Base-by-base conservation (phyloP, 176 grass and related monocot species). In the Alopecurus myosuroides region DNA sequence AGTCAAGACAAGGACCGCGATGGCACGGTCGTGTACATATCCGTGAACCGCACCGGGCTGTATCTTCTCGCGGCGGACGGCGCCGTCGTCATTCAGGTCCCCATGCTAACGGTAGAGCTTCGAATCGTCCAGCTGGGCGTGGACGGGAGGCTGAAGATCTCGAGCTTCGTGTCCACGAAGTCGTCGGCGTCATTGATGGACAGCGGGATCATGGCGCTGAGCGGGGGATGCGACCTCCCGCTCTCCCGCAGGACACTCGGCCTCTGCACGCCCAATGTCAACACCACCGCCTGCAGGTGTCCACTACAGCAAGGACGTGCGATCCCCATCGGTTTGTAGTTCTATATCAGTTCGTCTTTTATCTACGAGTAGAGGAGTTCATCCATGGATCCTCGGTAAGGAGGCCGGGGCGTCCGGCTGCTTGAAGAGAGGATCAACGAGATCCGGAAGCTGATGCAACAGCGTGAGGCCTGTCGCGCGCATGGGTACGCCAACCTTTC, bases 201-300 rank as follows among this genome's bases (percentile, higher is more conserved):
- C 42, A 48, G 45, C 37, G 82, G 65, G 2, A 90, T 92, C 74
- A 49, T 64, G 52, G 86, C 82, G 64, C 94, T 85, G 41, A 75
- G 36, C 44, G 51, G 25, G 1, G 78, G 23, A 9, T 97, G 94
- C 14, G 89, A 91, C 9, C 57, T 94, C 64, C 94, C 94, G 17
- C 77, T 86, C 22, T 75, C 82, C 4, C 92, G 91, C 5, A 91
- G 94, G 61, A 67, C 85, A 17, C 91, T 97, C n/a, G 87, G 91
- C n/a, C 76, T 97, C 68, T 97, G 94, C 89, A 23, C 81, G 6
- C 28, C 84, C 44, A 26, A 26, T 20, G 79, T 52, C 15, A 90
- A 93, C 33, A 23, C 31, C 1, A 78, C 88, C 60, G 13, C 9
- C 45, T 94, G 94, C 81, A 70, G 80, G 49, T 97, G 91, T 60